These are phyloP conservation scores for Sarocladiaceae sp. DNA, from an alignment of 2,329 filamentous ascomycete genomes.

Conservation along the genomic window DNA sequence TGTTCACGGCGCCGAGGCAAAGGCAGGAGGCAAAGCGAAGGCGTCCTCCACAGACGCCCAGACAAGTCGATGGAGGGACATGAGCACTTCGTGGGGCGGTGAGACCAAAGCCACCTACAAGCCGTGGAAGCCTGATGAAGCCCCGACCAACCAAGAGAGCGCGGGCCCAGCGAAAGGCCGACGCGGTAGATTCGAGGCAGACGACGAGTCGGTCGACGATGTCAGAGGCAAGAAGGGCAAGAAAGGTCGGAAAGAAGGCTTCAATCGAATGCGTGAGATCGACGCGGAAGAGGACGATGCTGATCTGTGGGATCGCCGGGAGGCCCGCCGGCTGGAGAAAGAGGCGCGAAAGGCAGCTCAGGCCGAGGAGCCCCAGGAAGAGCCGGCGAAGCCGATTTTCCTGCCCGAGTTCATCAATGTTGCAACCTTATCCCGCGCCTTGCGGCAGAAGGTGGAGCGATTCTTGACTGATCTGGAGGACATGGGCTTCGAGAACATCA, in stretches of 20 bases:
- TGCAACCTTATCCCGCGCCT: slow-evolving; percentile 70
- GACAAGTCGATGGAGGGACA: background rate
- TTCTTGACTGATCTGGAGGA: slow-evolving; percentile 76
- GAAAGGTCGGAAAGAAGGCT: slow-evolving; percentile 18
- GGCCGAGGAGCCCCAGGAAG: slow-evolving; percentile 36
- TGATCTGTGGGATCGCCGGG: slow-evolving; percentile 32
- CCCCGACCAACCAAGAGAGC: slow-evolving; percentile 6
- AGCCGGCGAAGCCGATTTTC: slow-evolving; percentile 57
- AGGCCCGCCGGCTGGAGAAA: slow-evolving; percentile 38
- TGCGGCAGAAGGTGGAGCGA: slow-evolving; percentile 65
- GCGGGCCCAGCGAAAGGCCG: slow-evolving; percentile 18
- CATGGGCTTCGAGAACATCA: slow-evolving; percentile 85
- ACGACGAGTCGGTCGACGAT: slow-evolving; percentile 16
- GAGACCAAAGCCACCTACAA: slow-evolving; percentile 1
- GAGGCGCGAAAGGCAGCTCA: slow-evolving; percentile 30
- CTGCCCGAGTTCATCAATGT: slow-evolving; percentile 91
- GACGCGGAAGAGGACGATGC: slow-evolving; percentile 33
- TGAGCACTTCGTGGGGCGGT: background rate
- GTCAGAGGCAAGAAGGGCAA: slow-evolving; percentile 18
- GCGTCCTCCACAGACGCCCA: background rate
- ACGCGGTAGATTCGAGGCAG: slow-evolving; percentile 25
- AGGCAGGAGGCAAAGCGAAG: background rate
- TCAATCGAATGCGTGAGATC: slow-evolving; percentile 28
- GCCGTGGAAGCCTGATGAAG: background rate
- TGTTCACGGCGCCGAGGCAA: slow-evolving; percentile 12